Evolutionary conservation across 805 yeast species (phyloP).

Genomic region (Lachancea sp.): DNA sequence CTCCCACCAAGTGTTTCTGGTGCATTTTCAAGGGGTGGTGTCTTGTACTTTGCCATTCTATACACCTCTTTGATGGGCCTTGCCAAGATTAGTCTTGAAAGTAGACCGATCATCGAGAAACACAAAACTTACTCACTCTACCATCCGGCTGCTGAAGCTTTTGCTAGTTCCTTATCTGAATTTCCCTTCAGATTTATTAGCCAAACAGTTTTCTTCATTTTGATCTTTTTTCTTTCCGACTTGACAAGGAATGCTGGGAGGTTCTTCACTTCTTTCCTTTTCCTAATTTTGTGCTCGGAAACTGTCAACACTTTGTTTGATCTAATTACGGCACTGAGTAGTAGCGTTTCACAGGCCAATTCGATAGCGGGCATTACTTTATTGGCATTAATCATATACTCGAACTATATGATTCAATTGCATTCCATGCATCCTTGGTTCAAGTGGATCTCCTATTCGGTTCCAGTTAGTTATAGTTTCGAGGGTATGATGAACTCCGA

Average conservation of each 20-base stretch:
- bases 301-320: constrained; percentile 40
- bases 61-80: constrained; percentile 45
- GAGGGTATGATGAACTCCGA: constrained; percentile 61
- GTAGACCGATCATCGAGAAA: constrained; percentile 58
- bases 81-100: constrained; percentile 44
- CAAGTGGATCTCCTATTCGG: constrained; percentile 49
- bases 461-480: constrained; percentile 49
- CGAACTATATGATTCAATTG: constrained; percentile 57
- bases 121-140: constrained; percentile 68
- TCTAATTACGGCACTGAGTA: constrained; percentile 45
- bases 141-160: constrained; percentile 67
- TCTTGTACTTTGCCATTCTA: constrained; percentile 51
- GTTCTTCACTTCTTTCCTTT: constrained; percentile 47
- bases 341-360: constrained; percentile 47
- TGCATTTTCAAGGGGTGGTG: constrained; percentile 61
- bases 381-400: constrained; percentile 45
- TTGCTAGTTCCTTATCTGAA: constrained; percentile 54
- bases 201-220: constrained; percentile 40
- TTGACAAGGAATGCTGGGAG: constrained; percentile 45
- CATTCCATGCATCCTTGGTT: constrained; percentile 61
- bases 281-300: constrained; percentile 27
- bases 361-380: constrained; percentile 48
- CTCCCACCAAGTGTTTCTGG: constrained; percentile 45
- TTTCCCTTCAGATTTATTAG: constrained; percentile 54
- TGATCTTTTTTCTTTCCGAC: constrained; percentile 52